A percentile compares a stretch with the other conserved stretches of the same genome.
Conservation (phyloP, 441 rosid genomes). For the Raphanus hybrid region DNA sequence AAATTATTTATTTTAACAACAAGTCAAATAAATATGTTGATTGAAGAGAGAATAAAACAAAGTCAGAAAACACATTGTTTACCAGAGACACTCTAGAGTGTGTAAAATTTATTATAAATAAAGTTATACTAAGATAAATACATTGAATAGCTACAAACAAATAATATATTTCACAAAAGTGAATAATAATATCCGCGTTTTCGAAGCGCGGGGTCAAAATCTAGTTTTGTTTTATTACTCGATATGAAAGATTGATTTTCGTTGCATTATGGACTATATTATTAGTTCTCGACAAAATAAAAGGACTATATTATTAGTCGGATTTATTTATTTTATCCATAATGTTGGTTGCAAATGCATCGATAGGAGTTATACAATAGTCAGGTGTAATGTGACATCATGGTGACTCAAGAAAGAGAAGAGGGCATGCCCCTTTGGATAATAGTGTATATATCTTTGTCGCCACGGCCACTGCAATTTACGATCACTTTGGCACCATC, state of each 20-base stretch:
- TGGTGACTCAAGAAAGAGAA: constrained; percentile 16
- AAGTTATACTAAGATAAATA: too few species aligned
- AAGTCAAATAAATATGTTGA: too few species aligned
- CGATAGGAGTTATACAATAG: not conserved
- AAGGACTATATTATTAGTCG: not conserved
- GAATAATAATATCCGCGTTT: too few species aligned
- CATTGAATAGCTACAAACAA: too few species aligned
- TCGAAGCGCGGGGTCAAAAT: too few species aligned
- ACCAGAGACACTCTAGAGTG: too few species aligned
- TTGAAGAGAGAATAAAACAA: too few species aligned
- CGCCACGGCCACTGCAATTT: constrained; percentile 75
- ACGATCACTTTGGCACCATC: constrained; percentile 65
- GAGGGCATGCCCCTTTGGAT: constrained; percentile 25
- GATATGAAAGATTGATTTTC: constrained; percentile 4
- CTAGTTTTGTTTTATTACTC: not conserved
- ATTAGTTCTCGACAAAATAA: too few species aligned
- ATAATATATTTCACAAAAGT: too few species aligned
- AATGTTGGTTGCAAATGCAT: not conserved
- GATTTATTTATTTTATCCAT: not conserved
- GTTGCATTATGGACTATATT: not conserved
- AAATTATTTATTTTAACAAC: too few species aligned
- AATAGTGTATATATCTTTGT: constrained; percentile 62
- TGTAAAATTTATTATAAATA: too few species aligned
- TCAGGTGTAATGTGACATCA: not conserved
- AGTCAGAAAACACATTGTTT: too few species aligned